Evolutionary conservation across 1,139 yeast genomes (phyloP).

Genomic region (Nakaseomyces glabratus): DNA sequence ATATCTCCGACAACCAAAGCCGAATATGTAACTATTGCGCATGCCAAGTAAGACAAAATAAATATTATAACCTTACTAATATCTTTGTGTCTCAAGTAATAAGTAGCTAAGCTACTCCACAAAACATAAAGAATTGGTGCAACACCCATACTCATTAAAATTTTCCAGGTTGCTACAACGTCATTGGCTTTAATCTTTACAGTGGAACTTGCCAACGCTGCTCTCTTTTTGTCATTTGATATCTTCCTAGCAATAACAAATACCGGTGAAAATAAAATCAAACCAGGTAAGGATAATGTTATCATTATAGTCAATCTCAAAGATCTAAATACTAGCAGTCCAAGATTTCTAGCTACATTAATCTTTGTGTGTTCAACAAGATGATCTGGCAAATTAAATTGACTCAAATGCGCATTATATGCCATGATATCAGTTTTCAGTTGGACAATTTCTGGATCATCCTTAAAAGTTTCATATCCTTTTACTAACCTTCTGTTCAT

Average conservation of each 20-base stretch:
- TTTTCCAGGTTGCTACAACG: constrained; percentile 94
- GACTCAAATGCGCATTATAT: constrained; percentile 60
- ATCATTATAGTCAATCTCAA: constrained; percentile 46
- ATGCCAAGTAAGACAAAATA: constrained; percentile 28
- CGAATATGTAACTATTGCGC: constrained; percentile 72
- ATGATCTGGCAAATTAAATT: constrained; percentile 79
- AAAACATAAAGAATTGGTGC: constrained; percentile 79
- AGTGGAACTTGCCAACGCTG: constrained; percentile 79
- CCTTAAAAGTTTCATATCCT: constrained; percentile 67
- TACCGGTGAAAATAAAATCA: constrained; percentile 75
- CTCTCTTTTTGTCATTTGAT: constrained; percentile 60
- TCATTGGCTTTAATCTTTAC: constrained; percentile 89
- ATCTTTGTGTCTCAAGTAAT: constrained; percentile 23
- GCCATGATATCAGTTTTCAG: constrained; percentile 52
- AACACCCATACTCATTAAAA: constrained; percentile 76
- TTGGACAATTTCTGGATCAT: constrained; percentile 58
- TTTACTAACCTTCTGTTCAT: constrained; percentile 76
- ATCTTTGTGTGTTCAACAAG: constrained; percentile 65
- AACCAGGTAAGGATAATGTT: constrained; percentile 73
- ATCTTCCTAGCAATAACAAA: constrained; percentile 68
- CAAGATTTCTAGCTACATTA: constrained; percentile 38
- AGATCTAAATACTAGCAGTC: constrained; percentile 46
- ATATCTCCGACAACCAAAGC: constrained; percentile 87
- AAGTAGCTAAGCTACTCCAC: constrained; percentile 63
- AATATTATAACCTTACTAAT: constrained; percentile 25